A percentile compares a stretch with the other conserved stretches of the same genome.
Conservation (phyloP, 148 eudicot genomes). For the Silene uniflora region DNA sequence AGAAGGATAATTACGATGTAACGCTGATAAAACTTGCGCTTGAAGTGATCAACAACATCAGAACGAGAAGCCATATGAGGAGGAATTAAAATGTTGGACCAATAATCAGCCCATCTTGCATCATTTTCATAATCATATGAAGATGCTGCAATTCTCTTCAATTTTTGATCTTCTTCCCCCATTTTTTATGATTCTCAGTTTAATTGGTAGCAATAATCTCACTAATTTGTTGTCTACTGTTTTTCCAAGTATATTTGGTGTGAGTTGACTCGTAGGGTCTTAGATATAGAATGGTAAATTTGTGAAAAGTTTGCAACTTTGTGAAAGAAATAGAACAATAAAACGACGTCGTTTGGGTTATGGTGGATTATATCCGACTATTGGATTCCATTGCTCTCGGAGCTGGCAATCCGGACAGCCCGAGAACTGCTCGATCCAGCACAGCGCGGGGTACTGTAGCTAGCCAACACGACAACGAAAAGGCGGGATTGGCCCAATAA, state of each 20-base stretch:
- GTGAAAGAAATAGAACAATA: neutral
- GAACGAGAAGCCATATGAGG: conserved; percentile 80
- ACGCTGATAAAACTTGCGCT: conserved; percentile 97
- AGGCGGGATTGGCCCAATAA: no score
- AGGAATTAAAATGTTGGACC: conserved; percentile 93
- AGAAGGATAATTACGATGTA: conserved; percentile 62
- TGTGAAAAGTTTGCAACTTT: neutral
- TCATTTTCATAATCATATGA: conserved; percentile 90
- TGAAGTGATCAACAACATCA: conserved; percentile 71
- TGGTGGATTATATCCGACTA: neutral
- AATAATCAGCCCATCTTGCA: conserved; percentile 80
- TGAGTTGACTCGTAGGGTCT: neutral
- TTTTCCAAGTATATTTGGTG: neutral
- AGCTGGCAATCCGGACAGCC: no score
- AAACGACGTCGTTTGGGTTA: neutral
- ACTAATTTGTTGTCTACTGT: neutral
- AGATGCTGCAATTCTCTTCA: conserved; percentile 67
- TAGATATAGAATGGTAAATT: neutral
- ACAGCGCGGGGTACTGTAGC: no score
- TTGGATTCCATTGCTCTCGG: no score
- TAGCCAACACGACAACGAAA: no score
- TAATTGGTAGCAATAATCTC: neutral
- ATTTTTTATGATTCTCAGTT: conserved; percentile 9
- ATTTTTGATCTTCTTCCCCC: conserved; percentile 60
- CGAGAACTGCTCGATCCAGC: no score